Conservation (phyloP, 768 basidiomycete species). For the Kwoniella bestiolae region DNA sequence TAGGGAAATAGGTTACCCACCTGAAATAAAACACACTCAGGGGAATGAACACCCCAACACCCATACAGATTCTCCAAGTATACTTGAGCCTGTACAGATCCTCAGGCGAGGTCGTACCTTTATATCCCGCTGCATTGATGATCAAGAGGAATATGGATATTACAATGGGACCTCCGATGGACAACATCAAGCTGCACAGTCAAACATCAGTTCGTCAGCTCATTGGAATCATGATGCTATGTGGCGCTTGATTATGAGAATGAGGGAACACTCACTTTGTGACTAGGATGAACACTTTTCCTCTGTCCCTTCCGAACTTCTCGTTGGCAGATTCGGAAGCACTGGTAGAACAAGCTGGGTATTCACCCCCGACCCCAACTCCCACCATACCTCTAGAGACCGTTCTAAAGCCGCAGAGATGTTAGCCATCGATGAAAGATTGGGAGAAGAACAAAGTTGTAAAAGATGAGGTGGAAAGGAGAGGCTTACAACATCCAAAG, state of each 20-base stretch:
- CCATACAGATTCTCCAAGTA: slow-evolving; percentile 59
- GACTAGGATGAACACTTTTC: slow-evolving; percentile 76
- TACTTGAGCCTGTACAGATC: slow-evolving; percentile 35
- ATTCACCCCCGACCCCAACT: slow-evolving; percentile 76
- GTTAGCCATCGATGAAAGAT: background rate
- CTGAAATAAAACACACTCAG: slow-evolving; percentile 67
- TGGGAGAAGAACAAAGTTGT: too few relatives aligned
- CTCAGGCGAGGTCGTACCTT: slow-evolving; percentile 26
- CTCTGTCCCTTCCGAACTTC: slow-evolving; percentile 65
- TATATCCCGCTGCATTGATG: slow-evolving; percentile 60
- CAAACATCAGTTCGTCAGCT: background rate
- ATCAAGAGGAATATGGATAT: slow-evolving; percentile 71
- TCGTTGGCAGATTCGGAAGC: slow-evolving; percentile 77
- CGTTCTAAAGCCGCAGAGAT: slow-evolving; percentile 54
- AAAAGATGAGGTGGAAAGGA: background rate
- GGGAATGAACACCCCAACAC: slow-evolving; percentile 68
- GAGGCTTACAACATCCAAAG: slow-evolving; percentile 67
- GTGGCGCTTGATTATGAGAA: background rate
- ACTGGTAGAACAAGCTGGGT: slow-evolving; percentile 72
- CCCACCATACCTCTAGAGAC: slow-evolving; percentile 65
- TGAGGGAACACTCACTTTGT: slow-evolving; percentile 64
- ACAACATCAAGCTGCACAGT: slow-evolving; percentile 41
- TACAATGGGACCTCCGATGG: slow-evolving; percentile 72
- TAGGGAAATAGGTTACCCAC: slow-evolving; percentile 18
- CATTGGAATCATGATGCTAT: background rate